Conservation (phyloP, 2,329 filamentous ascomycete species). For the Paecilomyces formosus region DNA sequence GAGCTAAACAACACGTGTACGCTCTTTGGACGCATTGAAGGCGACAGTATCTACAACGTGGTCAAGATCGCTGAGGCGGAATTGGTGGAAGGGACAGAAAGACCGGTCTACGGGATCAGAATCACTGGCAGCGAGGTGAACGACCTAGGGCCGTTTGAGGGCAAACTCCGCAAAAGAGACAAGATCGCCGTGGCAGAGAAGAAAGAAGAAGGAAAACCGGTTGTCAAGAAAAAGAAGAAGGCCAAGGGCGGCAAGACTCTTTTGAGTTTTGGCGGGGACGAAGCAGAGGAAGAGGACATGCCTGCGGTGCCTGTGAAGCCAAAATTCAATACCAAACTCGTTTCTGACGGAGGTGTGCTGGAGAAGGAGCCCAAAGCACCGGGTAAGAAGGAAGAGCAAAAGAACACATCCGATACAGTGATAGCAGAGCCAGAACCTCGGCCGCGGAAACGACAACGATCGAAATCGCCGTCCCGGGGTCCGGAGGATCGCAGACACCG, state of each 20-base stretch:
- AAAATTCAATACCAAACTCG: constrained; percentile 42
- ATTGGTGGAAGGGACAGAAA: constrained; percentile 67
- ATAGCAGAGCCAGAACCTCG: constrained; percentile 8
- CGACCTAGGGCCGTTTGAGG: constrained; percentile 38
- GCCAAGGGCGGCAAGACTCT: constrained; percentile 36
- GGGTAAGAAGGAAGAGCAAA: constrained; percentile 5
- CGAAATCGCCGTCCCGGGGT: constrained; percentile 21
- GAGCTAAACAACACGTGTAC: constrained; percentile 89
- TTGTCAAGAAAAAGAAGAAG: constrained; percentile 34
- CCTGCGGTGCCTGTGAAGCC: constrained; percentile 34
- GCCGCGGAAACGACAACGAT: constrained; percentile 22
- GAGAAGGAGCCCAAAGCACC: constrained; percentile 7
- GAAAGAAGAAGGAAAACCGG: constrained; percentile 18
- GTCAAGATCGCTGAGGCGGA: constrained; percentile 89
- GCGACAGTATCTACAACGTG: constrained; percentile 93
- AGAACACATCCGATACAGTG: constrained; percentile 5
- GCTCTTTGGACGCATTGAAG: constrained; percentile 83
- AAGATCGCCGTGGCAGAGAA: constrained; percentile 21
- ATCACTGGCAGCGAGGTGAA: constrained; percentile 47
- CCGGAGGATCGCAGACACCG: constrained; percentile 21
- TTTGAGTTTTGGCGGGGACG: constrained; percentile 41
- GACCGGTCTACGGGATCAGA: constrained; percentile 78
- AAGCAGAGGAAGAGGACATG: constrained; percentile 28
- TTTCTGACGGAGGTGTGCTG: constrained; percentile 24
- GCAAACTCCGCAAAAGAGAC: constrained; percentile 37